phyloP scores from a whole-genome alignment of 2,329 filamentous ascomycete species.

The Trichoderma harzianum region DNA sequence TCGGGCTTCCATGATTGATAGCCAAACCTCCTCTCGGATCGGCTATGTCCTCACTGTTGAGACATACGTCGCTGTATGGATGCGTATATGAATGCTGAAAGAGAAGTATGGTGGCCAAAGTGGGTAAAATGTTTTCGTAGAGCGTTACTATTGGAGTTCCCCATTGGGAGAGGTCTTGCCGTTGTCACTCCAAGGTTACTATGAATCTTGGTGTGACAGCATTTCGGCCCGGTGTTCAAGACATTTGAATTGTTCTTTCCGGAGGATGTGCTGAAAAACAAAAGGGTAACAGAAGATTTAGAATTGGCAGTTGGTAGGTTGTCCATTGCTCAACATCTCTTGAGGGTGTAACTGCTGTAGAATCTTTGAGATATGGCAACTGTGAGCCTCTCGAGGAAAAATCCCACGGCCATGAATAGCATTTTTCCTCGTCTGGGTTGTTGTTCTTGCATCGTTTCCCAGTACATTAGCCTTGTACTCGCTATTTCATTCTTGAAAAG shows the following conservation, averaged over 20 bases:
- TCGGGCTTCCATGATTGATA: background rate
- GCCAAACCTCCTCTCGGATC: background rate
- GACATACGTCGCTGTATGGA: background rate
- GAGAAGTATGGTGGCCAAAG: background rate
- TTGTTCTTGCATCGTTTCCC: background rate
- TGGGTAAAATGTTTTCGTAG: background rate
- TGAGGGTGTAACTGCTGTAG: too few relatives aligned
- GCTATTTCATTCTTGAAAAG: background rate
- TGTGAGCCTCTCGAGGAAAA: background rate
- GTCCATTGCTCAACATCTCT: background rate
- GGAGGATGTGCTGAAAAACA: background rate
- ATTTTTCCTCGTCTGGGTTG: background rate
- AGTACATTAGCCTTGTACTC: background rate
- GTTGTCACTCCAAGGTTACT: background rate
- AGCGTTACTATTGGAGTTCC: background rate
- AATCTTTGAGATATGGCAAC: background rate
- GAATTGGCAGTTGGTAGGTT: too few relatives aligned
- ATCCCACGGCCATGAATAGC: background rate
- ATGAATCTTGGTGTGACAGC: background rate
- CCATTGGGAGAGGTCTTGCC: background rate
- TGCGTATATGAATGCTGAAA: background rate
- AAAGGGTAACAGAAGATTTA: background rate
- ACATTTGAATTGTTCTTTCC: background rate
- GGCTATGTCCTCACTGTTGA: background rate
- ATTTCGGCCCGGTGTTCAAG: background rate